Evolutionary conservation across 1,139 yeast genomes (phyloP).

Genomic region (Protomyces gravidus): DNA sequence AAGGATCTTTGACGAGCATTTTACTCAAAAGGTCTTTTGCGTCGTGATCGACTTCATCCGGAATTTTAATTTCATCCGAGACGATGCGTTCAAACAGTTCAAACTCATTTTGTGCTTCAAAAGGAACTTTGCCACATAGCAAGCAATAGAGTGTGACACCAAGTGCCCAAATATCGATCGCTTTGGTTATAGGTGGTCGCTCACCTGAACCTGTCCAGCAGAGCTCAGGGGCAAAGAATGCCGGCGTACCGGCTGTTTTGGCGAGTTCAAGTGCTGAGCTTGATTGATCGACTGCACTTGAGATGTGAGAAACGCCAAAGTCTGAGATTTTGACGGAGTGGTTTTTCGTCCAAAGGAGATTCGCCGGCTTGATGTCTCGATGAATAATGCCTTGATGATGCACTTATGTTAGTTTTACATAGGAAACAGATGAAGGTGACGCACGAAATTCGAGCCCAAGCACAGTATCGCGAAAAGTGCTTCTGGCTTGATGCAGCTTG

Average conservation of each 20-base stretch:
- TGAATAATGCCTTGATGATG: constrained; percentile 94
- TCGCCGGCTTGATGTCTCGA: constrained; percentile 96
- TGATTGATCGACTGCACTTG: constrained; percentile 47
- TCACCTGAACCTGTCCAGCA: constrained; percentile 47
- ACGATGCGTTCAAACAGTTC: constrained; percentile 81
- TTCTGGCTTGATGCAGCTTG: constrained; percentile 61
- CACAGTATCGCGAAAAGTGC: constrained; percentile 75
- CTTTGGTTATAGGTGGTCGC: constrained; percentile 59
- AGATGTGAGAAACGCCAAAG: constrained; percentile 92
- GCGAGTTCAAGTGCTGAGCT: constrained; percentile 69
- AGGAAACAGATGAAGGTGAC: not conserved
- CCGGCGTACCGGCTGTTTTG: constrained; percentile 88
- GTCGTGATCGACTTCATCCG: constrained; percentile 40
- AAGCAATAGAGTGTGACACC: constrained; percentile 91
- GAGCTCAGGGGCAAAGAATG: constrained; percentile 74
- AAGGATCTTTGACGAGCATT: constrained; percentile 68
- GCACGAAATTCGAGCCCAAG: constrained; percentile 73
- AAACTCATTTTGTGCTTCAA: constrained; percentile 82
- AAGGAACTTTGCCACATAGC: constrained; percentile 83
- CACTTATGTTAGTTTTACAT: constrained; percentile 38
- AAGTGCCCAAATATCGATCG: constrained; percentile 93
- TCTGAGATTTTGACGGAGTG: constrained; percentile 86
- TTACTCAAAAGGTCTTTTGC: constrained; percentile 64
- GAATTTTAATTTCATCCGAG: constrained; percentile 58
- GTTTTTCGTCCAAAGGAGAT: constrained; percentile 66